Evolutionary conservation across 2,329 filamentous ascomycete species (phyloP), one percentile per base, ranked within the genome.

Genomic region (Aspergillus alliaceus): DNA sequence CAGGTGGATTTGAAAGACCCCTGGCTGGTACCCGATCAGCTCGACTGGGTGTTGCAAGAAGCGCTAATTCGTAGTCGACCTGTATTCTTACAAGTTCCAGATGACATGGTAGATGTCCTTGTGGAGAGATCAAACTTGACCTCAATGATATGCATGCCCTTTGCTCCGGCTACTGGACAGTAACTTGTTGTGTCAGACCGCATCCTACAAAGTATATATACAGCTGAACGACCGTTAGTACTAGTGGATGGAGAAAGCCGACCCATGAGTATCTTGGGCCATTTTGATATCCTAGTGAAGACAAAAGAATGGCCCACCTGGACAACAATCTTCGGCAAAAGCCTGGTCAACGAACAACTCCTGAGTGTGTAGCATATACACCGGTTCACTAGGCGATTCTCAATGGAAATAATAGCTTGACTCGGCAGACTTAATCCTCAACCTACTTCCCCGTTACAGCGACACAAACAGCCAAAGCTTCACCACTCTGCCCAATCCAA

Each of bases 401-500:
- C 51, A 58, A 14, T 57, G 39, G 31, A 58, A 59, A 35, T 18
- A 24, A 2, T 63, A 54, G 14, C 80, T 79, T 1, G 68, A 73
- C 40, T 65, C 64, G 9, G 68, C 73, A 3, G 76, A 78, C 51
- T 66, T 77, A 31, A 70, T 77, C 39, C 64, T 80, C 1, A 72
- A 68, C 22, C 64, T 69, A 6, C 66, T 68, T 2, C 69, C 68
- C 1, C 70, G 72, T 51, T 67, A 66, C 49, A 79, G 76, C 18
- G 77, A 79, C 56, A 79, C 78, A 42, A 78, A 80, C 58, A 79
- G 72, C 14, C 85, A 89, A 12, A 90, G 90, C 34, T 96, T 93
- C 79, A 89, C 88, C 0, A 92, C 93, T 71, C 83, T 87, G 60
- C 88, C 91, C 34, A 89, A 86, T 1, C 86, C 90, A 67, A 83